Conservation (phyloP, 805 yeast species). For the Wickerhamomyces chambardii region DNA sequence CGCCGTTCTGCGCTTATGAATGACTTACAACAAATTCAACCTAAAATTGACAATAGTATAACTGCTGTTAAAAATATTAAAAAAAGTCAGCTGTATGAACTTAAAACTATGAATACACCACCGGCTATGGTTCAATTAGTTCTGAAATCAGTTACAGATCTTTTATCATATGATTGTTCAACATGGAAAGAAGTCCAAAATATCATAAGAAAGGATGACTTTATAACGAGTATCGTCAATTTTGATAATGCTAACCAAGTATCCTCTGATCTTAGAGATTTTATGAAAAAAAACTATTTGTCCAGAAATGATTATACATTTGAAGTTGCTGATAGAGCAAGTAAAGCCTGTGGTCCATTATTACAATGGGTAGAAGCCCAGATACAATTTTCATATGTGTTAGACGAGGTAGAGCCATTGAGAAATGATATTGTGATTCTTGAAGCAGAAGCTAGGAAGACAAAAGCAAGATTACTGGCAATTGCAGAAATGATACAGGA, state of each 20-base stretch:
- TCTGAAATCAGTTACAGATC: conserved; percentile 77
- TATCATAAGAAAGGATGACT: conserved; percentile 79
- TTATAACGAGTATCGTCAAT: conserved; percentile 71
- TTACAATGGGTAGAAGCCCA: conserved; percentile 88
- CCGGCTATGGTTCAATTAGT: conserved; percentile 82
- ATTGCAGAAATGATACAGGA: conserved; percentile 77
- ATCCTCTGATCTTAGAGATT: conserved; percentile 37
- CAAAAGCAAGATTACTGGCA: conserved; percentile 63
- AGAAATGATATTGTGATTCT: conserved; percentile 51
- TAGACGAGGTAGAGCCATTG: conserved; percentile 69
- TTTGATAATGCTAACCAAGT: conserved; percentile 59
- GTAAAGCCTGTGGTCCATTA: conserved; percentile 93
- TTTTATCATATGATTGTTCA: conserved; percentile 61
- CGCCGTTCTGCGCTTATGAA: conserved; percentile 46
- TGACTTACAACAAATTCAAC: conserved; percentile 74
- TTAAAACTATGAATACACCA: conserved; percentile 84
- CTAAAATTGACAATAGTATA: conserved; percentile 78
- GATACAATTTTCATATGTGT: conserved; percentile 60
- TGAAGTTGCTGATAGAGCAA: conserved; percentile 76
- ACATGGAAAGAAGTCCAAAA: conserved; percentile 80
- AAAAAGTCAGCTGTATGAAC: conserved; percentile 85
- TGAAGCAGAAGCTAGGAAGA: conserved; percentile 51
- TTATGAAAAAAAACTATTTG: conserved; percentile 53
- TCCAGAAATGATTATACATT: conserved; percentile 55
- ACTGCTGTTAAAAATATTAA: conserved; percentile 87